Percentiles rank a stretch among this genome's conserved stretches.
Conservation (phyloP, 2,329 filamentous ascomycete species). For the Colletotrichum scovillei region DNA sequence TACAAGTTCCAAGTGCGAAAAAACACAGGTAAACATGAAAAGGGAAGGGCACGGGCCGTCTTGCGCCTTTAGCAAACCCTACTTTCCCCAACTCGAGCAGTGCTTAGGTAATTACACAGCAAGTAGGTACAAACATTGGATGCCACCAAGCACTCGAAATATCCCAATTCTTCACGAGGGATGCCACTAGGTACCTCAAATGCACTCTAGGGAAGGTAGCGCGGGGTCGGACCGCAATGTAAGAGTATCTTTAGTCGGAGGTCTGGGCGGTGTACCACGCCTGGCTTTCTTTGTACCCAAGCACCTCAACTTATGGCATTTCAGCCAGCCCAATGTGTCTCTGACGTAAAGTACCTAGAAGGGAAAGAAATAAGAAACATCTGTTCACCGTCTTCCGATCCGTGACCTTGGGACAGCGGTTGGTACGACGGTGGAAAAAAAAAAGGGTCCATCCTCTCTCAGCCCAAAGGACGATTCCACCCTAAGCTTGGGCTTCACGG, state of each 20-base stretch:
- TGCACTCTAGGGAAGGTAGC: conserved; percentile 1
- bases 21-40: background rate
- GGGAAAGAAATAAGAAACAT: background rate
- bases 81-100: background rate
- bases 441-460: background rate
- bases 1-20: background rate
- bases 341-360: no score
- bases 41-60: conserved; percentile 13
- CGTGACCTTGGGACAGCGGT: background rate
- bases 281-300: background rate
- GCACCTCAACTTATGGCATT: background rate
- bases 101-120: no score
- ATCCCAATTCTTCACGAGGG: background rate
- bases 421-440: background rate
- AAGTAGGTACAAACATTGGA: no score
- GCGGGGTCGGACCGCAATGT: conserved; percentile 18
- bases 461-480: background rate
- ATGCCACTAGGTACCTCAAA: background rate
- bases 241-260: background rate
- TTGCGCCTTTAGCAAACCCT: conserved; percentile 2
- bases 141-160: background rate
- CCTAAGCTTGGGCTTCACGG: background rate
- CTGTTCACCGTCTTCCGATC: background rate
- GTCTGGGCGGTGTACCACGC: conserved; percentile 16
- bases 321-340: background rate